phyloP scores from a whole-genome alignment of 306 rosid species.

The Sicyos baderoa region DNA sequence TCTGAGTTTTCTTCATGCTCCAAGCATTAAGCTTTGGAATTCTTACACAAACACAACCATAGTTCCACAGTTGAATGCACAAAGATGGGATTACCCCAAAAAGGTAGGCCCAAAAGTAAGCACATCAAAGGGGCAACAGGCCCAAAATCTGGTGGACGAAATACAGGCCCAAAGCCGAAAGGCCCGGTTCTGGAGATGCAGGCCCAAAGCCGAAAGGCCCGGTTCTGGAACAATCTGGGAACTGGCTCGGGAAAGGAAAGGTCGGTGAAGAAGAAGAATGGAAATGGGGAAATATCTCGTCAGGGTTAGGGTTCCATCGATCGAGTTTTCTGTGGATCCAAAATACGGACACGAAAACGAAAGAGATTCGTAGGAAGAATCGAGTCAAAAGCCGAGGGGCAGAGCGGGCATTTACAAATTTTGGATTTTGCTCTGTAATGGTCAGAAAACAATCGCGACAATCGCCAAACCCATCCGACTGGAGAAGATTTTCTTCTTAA shows the following conservation, averaged over 20 bases:
- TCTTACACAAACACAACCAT: no score
- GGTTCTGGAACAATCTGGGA: no score
- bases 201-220: background rate
- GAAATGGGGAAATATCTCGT: slow-evolving; percentile 5
- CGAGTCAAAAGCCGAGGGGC: slow-evolving; percentile 13
- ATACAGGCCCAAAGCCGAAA: no score
- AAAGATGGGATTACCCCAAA: slow-evolving; percentile 27
- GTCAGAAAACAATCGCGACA: slow-evolving; percentile 5
- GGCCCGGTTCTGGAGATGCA: background rate
- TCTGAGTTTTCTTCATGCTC: slow-evolving; percentile 49
- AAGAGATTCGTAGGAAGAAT: slow-evolving; percentile 2
- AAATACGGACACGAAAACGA: background rate
- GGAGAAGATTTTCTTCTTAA: background rate
- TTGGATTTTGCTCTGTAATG: slow-evolving; percentile 11
- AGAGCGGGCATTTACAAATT: slow-evolving; percentile 18
- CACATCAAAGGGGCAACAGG: background rate
- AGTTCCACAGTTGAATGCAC: slow-evolving; percentile 47
- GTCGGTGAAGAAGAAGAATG: background rate
- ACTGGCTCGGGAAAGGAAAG: background rate
- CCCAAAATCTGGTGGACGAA: background rate
- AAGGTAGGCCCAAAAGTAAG: background rate
- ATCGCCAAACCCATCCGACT: slow-evolving; percentile 11
- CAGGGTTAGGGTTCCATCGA: background rate
- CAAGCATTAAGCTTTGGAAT: no score
- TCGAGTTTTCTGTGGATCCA: background rate